Evolutionary conservation across 2,329 filamentous ascomycete genomes (phyloP).

Genomic region (Alternaria sp.): DNA sequence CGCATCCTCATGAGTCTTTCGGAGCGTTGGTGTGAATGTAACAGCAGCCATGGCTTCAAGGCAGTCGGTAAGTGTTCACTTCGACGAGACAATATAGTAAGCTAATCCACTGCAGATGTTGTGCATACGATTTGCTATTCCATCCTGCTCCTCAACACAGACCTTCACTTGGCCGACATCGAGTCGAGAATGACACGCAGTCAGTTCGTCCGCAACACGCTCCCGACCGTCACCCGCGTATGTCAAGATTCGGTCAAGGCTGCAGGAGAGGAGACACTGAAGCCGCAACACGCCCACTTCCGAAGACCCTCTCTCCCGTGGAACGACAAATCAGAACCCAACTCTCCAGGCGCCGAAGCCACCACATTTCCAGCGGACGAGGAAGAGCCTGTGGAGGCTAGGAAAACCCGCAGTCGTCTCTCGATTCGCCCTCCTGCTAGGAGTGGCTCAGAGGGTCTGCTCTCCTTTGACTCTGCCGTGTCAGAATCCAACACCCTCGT

Average conservation of each 20-base stretch:
- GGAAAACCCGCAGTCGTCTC: slow-evolving; percentile 48
- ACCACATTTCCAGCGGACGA: slow-evolving; percentile 36
- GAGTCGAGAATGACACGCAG: slow-evolving; percentile 94
- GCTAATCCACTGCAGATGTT: slow-evolving; percentile 68
- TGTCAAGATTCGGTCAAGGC: slow-evolving; percentile 69
- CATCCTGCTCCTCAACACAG: slow-evolving; percentile 91
- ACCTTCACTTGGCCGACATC: slow-evolving; percentile 93
- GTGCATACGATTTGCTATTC: slow-evolving; percentile 98
- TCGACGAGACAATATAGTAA: neutral
- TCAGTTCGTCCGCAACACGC: slow-evolving; percentile 96
- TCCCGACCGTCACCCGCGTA: slow-evolving; percentile 83
- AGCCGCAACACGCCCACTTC: slow-evolving; percentile 43
- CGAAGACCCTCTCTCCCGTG: slow-evolving; percentile 45
- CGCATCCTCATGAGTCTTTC: slow-evolving; percentile 90
- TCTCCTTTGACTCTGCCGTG: slow-evolving; percentile 44
- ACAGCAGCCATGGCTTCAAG: slow-evolving; percentile 92
- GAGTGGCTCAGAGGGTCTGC: slow-evolving; percentile 44
- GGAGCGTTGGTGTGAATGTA: slow-evolving; percentile 90
- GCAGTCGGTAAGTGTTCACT: slow-evolving; percentile 69
- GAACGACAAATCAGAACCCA: slow-evolving; percentile 45
- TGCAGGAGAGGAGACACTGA: slow-evolving; percentile 40
- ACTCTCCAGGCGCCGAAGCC: slow-evolving; percentile 37
- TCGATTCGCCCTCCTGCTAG: slow-evolving; percentile 51
- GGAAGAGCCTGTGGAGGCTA: slow-evolving; percentile 46
- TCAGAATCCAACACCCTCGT: slow-evolving; percentile 77